Conservation (phyloP, 2,329 filamentous ascomycete species). For the Cytospora piceae region DNA sequence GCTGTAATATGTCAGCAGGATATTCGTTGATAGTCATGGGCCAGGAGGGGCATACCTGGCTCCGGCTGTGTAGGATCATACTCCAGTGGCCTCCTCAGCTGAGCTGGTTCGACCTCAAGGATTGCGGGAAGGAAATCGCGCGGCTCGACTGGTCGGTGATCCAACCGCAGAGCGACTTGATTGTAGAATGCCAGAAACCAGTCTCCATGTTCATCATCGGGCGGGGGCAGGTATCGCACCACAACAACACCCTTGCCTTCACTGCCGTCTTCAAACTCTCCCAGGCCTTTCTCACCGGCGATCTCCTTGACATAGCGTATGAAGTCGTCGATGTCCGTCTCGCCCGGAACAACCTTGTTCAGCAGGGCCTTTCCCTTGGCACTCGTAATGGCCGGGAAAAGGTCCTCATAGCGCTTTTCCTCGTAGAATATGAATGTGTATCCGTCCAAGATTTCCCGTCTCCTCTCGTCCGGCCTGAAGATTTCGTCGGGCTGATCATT, state of each 20-base stretch:
- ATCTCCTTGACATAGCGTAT: slow-evolving; percentile 75
- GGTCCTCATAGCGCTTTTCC: slow-evolving; percentile 71
- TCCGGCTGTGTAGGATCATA: slow-evolving; percentile 44
- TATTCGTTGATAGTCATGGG: neutral
- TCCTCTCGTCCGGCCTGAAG: slow-evolving; percentile 69
- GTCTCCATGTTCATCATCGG: slow-evolving; percentile 51
- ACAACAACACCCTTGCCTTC: slow-evolving; percentile 75
- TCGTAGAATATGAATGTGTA: slow-evolving; percentile 91
- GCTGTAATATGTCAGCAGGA: slow-evolving; percentile 10
- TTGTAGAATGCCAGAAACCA: slow-evolving; percentile 75
- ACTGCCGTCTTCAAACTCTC: slow-evolving; percentile 65
- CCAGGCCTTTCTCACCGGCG: slow-evolving; percentile 73
- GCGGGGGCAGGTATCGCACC: slow-evolving; percentile 69
- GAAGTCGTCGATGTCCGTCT: slow-evolving; percentile 75
- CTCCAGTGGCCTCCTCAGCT: slow-evolving; percentile 70
- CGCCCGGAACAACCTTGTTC: slow-evolving; percentile 61
- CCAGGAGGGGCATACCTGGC: slow-evolving; percentile 27
- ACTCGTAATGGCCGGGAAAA: slow-evolving; percentile 74
- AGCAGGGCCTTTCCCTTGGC: slow-evolving; percentile 83
- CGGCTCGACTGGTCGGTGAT: slow-evolving; percentile 84
- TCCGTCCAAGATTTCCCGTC: slow-evolving; percentile 77
- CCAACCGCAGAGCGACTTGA: slow-evolving; percentile 70
- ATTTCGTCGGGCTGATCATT: slow-evolving; percentile 67
- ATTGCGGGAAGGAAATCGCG: slow-evolving; percentile 93
- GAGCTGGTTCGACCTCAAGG: slow-evolving; percentile 74